Conservation (phyloP, 129 eudicot species). For the Flaveria linearis region DNA sequence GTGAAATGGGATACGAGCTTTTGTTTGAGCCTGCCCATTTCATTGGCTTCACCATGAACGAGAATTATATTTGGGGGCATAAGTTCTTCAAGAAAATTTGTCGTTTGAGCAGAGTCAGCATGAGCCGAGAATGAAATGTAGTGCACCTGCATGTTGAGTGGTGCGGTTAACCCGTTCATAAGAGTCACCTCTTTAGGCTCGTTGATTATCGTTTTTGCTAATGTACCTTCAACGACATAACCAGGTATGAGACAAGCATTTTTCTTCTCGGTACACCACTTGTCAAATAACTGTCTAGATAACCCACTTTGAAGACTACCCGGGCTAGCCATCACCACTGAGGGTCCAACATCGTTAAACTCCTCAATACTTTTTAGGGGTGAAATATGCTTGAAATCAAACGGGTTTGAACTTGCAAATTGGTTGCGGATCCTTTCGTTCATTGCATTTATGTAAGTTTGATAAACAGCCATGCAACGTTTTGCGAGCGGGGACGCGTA, state of each 20-base stretch:
- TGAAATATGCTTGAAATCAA: conserved; percentile 85
- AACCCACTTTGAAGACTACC: conserved; percentile 94
- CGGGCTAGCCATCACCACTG: conserved; percentile 97
- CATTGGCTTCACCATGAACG: conserved; percentile 94
- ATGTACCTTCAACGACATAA: conserved; percentile 82
- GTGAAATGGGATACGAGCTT: conserved; percentile 67
- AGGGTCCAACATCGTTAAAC: conserved; percentile 80
- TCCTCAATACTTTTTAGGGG: conserved; percentile 81
- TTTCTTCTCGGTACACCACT: conserved; percentile 89
- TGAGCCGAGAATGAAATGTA: conserved; percentile 98
- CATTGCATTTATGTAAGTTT: conserved; percentile 94
- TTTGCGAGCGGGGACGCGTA: conserved; percentile 98
- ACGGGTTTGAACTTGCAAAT: conserved; percentile 78
- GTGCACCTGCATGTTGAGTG: conserved; percentile 90
- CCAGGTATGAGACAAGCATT: conserved; percentile 94
- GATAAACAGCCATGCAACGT: conserved; percentile 95
- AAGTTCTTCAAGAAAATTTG: conserved; percentile 86
- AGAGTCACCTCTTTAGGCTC: conserved; percentile 96
- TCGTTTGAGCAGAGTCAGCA: conserved; percentile 89
- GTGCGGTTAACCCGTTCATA: conserved; percentile 80
- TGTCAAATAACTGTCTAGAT: conserved; percentile 88
- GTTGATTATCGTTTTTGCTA: conserved; percentile 79
- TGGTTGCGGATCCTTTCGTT: conserved; percentile 89
- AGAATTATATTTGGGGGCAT: conserved; percentile 95
- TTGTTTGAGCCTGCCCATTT: conserved; percentile 94